These are phyloP conservation scores for Fusarium tricinctum DNA, from an alignment of 2,329 filamentous ascomycete genomes.

Conservation along the genomic window DNA sequence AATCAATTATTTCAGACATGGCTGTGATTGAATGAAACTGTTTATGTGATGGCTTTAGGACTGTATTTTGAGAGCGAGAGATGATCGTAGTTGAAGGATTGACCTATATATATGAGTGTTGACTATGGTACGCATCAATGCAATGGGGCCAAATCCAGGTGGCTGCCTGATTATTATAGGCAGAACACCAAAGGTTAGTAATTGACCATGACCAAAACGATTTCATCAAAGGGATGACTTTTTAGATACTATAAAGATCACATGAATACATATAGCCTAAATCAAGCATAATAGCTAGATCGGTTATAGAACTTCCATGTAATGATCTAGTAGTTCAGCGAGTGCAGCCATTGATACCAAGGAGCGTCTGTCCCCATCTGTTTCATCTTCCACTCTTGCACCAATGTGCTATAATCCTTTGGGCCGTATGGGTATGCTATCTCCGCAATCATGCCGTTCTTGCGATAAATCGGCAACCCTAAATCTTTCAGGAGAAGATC, in stretches of 20 bases:
- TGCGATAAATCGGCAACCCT: constrained; percentile 69
- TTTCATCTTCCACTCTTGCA: constrained; percentile 64
- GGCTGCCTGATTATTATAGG: constrained; percentile 35
- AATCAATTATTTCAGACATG: constrained; percentile 20
- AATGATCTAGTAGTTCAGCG: neutral
- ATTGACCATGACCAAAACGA: neutral
- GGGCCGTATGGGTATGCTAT: constrained; percentile 70
- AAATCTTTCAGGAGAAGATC: constrained; percentile 77
- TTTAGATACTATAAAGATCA: neutral
- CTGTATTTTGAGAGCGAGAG: too few relatives aligned
- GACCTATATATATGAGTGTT: constrained; percentile 1
- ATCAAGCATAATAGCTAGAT: neutral
- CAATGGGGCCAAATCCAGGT: neutral
- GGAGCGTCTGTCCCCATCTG: neutral
- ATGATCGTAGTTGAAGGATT: neutral
- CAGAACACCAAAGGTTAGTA: constrained; percentile 8
- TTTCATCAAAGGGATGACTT: too few relatives aligned
- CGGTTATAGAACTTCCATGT: neutral
- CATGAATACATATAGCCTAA: neutral
- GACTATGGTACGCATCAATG: neutral
- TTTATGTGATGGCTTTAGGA: neutral
- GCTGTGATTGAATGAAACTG: neutral
- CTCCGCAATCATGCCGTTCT: constrained; percentile 66
- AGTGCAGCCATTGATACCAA: constrained; percentile 4
- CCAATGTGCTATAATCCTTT: constrained; percentile 68